Evolutionary conservation across 1,284 basidiomycete species (phyloP), one percentile per base, ranked within the genome.

Genomic region (Marasmius fiardii): DNA sequence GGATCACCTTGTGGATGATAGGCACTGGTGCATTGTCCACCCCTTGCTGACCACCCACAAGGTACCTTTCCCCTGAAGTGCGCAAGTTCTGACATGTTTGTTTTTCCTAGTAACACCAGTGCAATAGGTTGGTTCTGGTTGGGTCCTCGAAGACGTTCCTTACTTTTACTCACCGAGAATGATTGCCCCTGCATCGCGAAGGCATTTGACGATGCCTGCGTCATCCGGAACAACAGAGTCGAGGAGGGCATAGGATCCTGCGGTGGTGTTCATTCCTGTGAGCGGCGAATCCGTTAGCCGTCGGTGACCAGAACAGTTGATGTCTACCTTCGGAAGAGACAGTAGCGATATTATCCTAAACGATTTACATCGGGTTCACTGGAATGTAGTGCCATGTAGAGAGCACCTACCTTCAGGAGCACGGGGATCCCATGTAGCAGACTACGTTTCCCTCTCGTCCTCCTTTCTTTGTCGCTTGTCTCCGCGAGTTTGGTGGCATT

Each of bases 341-440:
- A 0, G 85, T 87, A 0, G 77, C 85, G 33, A 87, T 86, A 62
- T 87, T 88, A 64, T 88, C 75, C 73, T 75, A 39, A 23, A 18
- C 43, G 44, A n/a, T 34, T 44, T 7, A n/a, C 16, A 20, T 41
- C 11, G 16, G 18, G 31, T 24, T 23, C n/a, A 21, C 4, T 52
- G 6, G 16, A 43, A 11, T 6, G 44, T 7, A 4, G 24, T n/a
- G 18, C 31, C 18, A 37, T 10, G 14, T 35, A 4, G 8, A 20
- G 23, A 31, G 28, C 10, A 31, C 4, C 10, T 21, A 74, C 86
- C 68, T 90, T 90, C 49, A 90, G 63, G 2, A 89, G 68, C 41
- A 90, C 74, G 0, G 88, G 88, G 21, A 90, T 87, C 0, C 88
- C 88, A 61, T 90, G 86, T 39, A 90, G 66, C 1, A 68, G 62